Percentiles rank a stretch among this genome's conserved stretches.
Evolutionary conservation across 2,329 filamentous ascomycete species (phyloP).

Genomic region (Neonectria faginata): DNA sequence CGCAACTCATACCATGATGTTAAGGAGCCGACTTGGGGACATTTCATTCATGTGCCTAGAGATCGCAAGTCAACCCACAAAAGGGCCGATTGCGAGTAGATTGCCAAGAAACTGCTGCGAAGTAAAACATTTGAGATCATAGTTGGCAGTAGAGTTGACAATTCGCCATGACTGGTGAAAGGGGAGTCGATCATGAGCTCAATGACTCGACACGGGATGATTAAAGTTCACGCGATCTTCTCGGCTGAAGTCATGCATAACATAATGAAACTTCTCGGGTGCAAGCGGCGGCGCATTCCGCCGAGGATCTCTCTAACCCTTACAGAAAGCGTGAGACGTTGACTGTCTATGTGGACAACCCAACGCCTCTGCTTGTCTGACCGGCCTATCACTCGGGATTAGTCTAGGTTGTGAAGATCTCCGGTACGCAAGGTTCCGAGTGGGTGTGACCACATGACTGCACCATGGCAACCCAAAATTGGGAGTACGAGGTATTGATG

Average conservation of each 20-base stretch:
- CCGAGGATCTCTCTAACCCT: not conserved
- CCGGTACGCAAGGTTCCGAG: not conserved
- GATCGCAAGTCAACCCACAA: not conserved
- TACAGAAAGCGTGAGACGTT: not conserved
- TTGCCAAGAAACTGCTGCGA: not conserved
- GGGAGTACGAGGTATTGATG: too few species aligned
- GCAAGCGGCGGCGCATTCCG: not conserved
- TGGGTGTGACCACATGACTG: not conserved
- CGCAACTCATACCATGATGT: not conserved
- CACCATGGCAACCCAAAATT: too few species aligned
- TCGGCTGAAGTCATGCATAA: not conserved
- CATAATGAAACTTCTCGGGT: not conserved
- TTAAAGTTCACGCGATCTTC: not conserved
- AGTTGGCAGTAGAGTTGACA: not conserved
- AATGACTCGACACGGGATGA: not conserved
- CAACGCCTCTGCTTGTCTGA: not conserved
- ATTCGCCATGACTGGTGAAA: not conserved
- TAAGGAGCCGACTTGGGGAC: not conserved
- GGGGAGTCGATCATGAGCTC: not conserved
- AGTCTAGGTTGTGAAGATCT: too few species aligned
- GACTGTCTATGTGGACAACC: not conserved
- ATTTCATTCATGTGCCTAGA: not conserved
- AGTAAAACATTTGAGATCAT: not conserved
- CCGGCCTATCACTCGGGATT: not conserved
- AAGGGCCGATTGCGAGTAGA: not conserved